phyloP scores from a whole-genome alignment of 2,329 filamentous ascomycete species.

The Lasiodiplodia sp. region DNA sequence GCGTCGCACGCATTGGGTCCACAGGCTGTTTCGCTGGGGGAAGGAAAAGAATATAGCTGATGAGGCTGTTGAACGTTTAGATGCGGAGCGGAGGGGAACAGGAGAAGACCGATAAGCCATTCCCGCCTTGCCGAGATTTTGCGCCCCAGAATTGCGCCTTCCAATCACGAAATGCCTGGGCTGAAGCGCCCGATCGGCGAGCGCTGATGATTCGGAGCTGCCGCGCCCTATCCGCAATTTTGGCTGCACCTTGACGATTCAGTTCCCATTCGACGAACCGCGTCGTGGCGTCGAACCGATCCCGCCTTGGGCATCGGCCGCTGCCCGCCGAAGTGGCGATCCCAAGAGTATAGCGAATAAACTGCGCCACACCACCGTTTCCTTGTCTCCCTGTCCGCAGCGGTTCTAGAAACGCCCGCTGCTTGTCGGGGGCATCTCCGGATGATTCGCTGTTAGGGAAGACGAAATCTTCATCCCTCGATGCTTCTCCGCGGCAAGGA shows the following conservation, averaged over 20 bases:
- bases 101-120: constrained; percentile 11
- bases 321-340: background rate
- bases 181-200: background rate
- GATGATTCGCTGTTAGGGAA: too few relatives aligned
- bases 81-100: constrained; percentile 2
- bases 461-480: background rate
- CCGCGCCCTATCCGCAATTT: background rate
- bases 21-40: background rate
- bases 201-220: background rate
- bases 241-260: background rate
- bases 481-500: background rate
- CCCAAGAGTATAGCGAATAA: background rate
- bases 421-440: background rate
- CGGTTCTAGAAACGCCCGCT: too few relatives aligned
- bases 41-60: background rate
- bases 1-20: constrained; percentile 14
- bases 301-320: background rate
- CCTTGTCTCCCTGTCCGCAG: background rate
- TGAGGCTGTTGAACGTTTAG: constrained; percentile 12
- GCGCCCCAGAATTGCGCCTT: constrained; percentile 1
- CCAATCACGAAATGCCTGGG: background rate
- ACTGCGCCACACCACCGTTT: constrained; percentile 15
- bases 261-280: background rate
- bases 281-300: background rate
- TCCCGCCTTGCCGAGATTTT: constrained; percentile 3